Evolutionary conservation across 345 rosid genomes (phyloP), one percentile per base, ranked within the genome.

Genomic region (Citrus hindsii): DNA sequence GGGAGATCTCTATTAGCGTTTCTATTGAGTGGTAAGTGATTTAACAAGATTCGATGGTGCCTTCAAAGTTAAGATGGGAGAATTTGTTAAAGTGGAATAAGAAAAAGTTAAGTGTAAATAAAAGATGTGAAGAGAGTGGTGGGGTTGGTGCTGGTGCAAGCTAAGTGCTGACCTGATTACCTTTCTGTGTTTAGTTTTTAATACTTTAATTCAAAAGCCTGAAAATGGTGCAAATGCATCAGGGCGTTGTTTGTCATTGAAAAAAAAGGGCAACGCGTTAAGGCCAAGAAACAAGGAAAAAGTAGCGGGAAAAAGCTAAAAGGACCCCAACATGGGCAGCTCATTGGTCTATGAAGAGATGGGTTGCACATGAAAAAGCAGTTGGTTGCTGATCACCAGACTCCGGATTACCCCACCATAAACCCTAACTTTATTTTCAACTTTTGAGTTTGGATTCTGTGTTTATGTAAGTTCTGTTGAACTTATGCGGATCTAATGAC

Each of bases 341-440:
- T 79, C 83, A 83, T 83, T 82, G 87, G 88, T 83, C 82, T 70
- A 67, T 71, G 80, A 80, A 70, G 18, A 37, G 76, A 80, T 85
- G 79, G 82, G 53, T 35, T 76, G 91, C 90, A 85, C 86, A 84
- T 84, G 87, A 74, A 79, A 75, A 61, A 37, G 69, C 73, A 18
- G 18, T 10, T 77, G 42, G 61, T 62, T 28, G 80, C 80, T 77
- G 83, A 81, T 46, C 51, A 12, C 56, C 72, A 32, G 76, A 69
- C 63, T 25, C 2, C 62, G 62, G 58, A 46, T 10, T 40, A 24
- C 30, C 48, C 71, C 71, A 48, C 71, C 56, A 12, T 7, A 68
- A 42, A 24, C 18, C 30, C 60, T 40, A 14, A 16, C 13, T n/a
- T 22, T 19, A 8, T 27, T 25, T 12, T 4, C 4, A 3, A 25